Conservation (phyloP, 352 stramenopile genomes). For the Thalassiosira ordinaria region DNA sequence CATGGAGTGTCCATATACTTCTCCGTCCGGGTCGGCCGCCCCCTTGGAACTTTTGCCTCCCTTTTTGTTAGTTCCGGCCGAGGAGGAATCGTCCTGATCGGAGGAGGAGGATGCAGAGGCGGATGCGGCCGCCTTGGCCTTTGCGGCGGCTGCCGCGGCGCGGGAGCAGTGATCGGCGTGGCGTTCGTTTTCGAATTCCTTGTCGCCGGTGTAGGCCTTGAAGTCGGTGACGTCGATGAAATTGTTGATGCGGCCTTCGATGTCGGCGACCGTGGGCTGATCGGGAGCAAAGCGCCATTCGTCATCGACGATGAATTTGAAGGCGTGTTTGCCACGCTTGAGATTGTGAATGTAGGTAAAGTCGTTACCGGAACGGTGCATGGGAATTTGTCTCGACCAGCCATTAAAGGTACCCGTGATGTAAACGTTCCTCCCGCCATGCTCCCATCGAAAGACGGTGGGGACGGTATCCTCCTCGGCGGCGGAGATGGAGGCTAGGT, state of each 20-base stretch:
- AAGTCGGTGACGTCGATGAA: constrained; percentile 99
- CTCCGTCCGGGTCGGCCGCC: constrained; percentile 84
- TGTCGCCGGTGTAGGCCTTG: constrained; percentile 88
- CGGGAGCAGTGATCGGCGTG: constrained; percentile 46
- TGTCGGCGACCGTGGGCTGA: constrained; percentile 97
- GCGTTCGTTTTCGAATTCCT: constrained; percentile 87
- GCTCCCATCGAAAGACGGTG: constrained; percentile 99
- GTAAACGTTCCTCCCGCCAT: constrained; percentile 95
- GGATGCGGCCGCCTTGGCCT: constrained; percentile 4
- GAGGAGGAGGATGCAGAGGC: constrained; percentile 3
- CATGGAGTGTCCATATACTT: constrained; percentile 94
- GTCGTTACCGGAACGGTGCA: constrained; percentile 99
- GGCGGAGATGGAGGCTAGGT: constrained; percentile 53
- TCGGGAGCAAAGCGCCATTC: constrained; percentile 94
- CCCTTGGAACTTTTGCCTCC: constrained; percentile 26
- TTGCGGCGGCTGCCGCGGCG: constrained; percentile 39
- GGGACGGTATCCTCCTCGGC: constrained; percentile 87
- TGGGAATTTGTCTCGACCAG: constrained; percentile 97
- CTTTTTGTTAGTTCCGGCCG: constrained; percentile 4
- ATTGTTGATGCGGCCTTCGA: constrained; percentile 99
- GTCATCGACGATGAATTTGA: constrained; percentile 99
- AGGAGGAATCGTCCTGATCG: constrained; percentile 23
- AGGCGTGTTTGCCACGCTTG: constrained; percentile 96
- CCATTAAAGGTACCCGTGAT: constrained; percentile 99
- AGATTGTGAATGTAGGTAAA: constrained; percentile 99